phyloP scores from a whole-genome alignment of 1,284 basidiomycete species.

The Schizophyllum commune region DNA sequence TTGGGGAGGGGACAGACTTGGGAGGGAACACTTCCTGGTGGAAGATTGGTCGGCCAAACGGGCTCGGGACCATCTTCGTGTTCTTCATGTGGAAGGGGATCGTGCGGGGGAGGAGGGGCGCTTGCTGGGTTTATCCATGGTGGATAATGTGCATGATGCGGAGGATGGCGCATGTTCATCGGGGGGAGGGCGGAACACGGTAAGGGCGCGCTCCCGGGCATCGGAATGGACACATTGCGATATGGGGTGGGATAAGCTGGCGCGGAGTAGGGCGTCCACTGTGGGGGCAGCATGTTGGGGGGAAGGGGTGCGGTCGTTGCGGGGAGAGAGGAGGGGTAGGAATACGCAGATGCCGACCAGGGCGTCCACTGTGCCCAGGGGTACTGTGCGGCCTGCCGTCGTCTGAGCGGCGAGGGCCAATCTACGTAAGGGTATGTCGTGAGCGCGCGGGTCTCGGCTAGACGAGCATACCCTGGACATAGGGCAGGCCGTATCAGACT shows the following conservation, averaged over 20 bases:
- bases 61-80: background rate
- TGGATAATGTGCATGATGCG: background rate
- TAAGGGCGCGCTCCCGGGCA: background rate
- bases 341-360: background rate
- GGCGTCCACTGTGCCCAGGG: background rate
- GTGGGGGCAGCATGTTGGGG: background rate
- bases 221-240: background rate
- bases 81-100: background rate
- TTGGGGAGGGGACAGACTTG: conserved; percentile 31
- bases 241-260: background rate
- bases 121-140: background rate
- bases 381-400: background rate
- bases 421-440: background rate
- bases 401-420: background rate
- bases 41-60: background rate
- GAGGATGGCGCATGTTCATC: background rate
- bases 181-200: background rate
- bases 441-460: background rate
- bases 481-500: background rate
- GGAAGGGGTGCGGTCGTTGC: too few species aligned
- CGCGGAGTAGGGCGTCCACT: background rate
- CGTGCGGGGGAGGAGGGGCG: background rate
- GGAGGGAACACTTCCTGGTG: background rate
- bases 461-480: too few species aligned
- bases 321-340: background rate